Percentiles rank a stretch among this genome's conserved stretches.
Conservation (phyloP, 352 stramenopile species). For the Phytophthora ramorum region DNA sequence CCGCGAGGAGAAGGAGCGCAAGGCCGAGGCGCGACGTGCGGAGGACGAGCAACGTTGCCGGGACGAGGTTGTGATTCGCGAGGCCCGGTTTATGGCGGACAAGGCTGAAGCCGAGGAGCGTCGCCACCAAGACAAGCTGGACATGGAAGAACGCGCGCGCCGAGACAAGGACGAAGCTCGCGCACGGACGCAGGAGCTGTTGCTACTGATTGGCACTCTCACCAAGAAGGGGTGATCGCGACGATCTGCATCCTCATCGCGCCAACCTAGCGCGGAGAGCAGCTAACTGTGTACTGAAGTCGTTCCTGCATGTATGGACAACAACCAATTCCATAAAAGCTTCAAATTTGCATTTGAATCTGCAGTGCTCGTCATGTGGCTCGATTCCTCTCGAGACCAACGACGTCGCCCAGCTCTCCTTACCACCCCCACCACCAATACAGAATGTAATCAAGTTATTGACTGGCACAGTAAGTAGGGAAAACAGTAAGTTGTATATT, state of each 20-base stretch:
- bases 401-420: too few species aligned
- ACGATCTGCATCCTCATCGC: not conserved
- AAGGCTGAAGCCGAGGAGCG: not conserved
- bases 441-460: too few species aligned
- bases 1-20: constrained; percentile 1
- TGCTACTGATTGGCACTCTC: not conserved
- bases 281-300: not conserved
- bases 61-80: not conserved
- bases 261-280: not conserved
- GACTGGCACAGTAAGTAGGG: too few species aligned
- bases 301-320: not conserved
- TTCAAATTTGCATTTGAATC: too few species aligned
- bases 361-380: too few species aligned
- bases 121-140: not conserved
- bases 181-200: not conserved
- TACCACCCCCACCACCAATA: too few species aligned
- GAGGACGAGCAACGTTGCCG: not conserved
- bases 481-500: not conserved
- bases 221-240: not conserved
- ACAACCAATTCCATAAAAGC: too few species aligned
- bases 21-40: not conserved
- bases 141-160: not conserved
- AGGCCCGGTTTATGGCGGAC: not conserved
- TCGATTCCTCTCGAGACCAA: too few species aligned
- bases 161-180: constrained; percentile 1